Conservation (phyloP, 345 rosid genomes). For the Ceriops decandra region DNA sequence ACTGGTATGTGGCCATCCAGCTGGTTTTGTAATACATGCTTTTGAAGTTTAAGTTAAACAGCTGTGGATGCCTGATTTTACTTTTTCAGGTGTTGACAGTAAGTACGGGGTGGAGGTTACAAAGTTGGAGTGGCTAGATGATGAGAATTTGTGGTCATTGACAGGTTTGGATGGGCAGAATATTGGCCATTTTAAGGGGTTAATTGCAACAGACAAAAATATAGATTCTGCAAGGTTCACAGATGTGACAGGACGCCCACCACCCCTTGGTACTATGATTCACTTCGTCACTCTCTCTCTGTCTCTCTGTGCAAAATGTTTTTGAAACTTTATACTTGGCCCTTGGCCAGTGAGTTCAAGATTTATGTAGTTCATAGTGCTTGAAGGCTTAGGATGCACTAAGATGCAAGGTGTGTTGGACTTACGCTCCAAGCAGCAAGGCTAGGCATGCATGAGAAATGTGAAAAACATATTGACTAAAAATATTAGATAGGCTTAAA, state of each 20-base stretch:
- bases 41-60: background rate
- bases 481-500: too few relatives aligned
- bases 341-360: too few relatives aligned
- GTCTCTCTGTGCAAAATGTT: too few relatives aligned
- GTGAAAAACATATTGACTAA: too few relatives aligned
- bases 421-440: too few relatives aligned
- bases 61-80: conserved; percentile 8
- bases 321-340: too few relatives aligned
- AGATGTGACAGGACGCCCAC: conserved; percentile 48
- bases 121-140: conserved; percentile 64
- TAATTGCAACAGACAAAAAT: conserved; percentile 70
- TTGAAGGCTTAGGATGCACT: too few relatives aligned
- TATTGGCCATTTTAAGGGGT: conserved; percentile 59
- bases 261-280: conserved; percentile 54
- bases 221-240: conserved; percentile 60
- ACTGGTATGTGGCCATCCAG: conserved; percentile 37
- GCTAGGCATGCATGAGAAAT: too few relatives aligned
- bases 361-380: too few relatives aligned
- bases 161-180: conserved; percentile 52
- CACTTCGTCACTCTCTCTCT: background rate
- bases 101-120: conserved; percentile 61
- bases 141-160: conserved; percentile 56
- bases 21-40: background rate
- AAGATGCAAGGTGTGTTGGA: too few relatives aligned
- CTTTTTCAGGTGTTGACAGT: conserved; percentile 56